Percentiles rank a stretch among this genome's conserved stretches.
phyloP scores from a whole-genome alignment of 2,329 filamentous ascomycete species.

The Falciphora oryzae region DNA sequence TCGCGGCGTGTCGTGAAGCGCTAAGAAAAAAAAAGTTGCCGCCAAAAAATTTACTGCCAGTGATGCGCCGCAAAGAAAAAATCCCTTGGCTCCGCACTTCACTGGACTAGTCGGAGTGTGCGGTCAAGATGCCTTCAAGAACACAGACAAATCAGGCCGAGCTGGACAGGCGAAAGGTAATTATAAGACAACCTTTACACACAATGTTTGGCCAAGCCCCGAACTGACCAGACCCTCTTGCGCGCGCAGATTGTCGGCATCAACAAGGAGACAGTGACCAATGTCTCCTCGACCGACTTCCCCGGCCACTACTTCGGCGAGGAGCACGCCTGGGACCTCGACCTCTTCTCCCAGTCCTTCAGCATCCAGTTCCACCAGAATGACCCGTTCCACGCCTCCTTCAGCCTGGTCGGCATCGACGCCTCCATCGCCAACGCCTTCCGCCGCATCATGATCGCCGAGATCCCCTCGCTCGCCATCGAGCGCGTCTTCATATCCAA shows the following conservation, averaged over 20 bases:
- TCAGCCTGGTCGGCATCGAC: conserved; percentile 88
- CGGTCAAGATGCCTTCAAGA: conserved; percentile 19
- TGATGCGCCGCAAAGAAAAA: neutral
- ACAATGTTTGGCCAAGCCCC: neutral
- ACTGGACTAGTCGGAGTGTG: neutral
- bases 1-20: neutral
- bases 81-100: neutral
- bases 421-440: conserved; percentile 95
- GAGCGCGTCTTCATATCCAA: conserved; percentile 91
- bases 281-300: conserved; percentile 86
- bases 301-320: conserved; percentile 88
- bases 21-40: neutral
- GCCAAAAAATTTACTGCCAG: neutral
- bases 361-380: conserved; percentile 77
- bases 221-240: neutral
- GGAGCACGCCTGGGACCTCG: conserved; percentile 50
- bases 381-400: conserved; percentile 68
- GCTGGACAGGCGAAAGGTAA: conserved; percentile 56
- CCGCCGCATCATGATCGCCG: conserved; percentile 89
- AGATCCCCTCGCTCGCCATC: conserved; percentile 90
- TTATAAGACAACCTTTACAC: conserved; percentile 12
- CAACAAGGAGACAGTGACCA: conserved; percentile 82
- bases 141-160: conserved; percentile 48
- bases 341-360: conserved; percentile 36
- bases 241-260: conserved; percentile 68